Conservation (phyloP, 306 rosid genomes). For the Castanea sativa region DNA sequence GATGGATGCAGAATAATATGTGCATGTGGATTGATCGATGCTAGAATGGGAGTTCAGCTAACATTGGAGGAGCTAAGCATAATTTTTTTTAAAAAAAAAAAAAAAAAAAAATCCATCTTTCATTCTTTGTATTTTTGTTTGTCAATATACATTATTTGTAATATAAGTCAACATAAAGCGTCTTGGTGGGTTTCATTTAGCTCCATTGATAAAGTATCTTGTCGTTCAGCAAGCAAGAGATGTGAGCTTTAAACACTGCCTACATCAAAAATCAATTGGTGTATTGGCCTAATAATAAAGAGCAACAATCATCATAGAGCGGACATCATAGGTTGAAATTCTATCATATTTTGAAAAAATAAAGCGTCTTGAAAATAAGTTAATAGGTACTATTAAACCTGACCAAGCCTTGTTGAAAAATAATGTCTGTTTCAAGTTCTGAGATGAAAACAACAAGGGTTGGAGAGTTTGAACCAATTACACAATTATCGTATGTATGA, state of each 20-base stretch:
- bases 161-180: not conserved
- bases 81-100: too few species aligned
- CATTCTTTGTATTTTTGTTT: not conserved
- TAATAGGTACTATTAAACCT: not conserved
- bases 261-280: too few species aligned
- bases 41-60: not conserved
- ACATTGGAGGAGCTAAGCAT: not conserved
- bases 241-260: too few species aligned
- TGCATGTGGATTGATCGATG: not conserved
- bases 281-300: too few species aligned
- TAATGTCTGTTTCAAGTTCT: not conserved
- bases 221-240: too few species aligned
- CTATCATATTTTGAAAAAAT: too few species aligned
- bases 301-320: too few species aligned
- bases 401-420: not conserved
- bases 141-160: not conserved
- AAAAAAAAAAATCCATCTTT: not conserved
- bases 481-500: not conserved
- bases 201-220: too few species aligned
- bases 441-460: too few species aligned
- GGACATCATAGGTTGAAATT: too few species aligned
- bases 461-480: not conserved
- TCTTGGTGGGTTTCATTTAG: too few species aligned
- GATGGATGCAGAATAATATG: not conserved
- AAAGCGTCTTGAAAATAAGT: not conserved